phyloP scores from a whole-genome alignment of 441 rosid species.

The Croton laevigatus region DNA sequence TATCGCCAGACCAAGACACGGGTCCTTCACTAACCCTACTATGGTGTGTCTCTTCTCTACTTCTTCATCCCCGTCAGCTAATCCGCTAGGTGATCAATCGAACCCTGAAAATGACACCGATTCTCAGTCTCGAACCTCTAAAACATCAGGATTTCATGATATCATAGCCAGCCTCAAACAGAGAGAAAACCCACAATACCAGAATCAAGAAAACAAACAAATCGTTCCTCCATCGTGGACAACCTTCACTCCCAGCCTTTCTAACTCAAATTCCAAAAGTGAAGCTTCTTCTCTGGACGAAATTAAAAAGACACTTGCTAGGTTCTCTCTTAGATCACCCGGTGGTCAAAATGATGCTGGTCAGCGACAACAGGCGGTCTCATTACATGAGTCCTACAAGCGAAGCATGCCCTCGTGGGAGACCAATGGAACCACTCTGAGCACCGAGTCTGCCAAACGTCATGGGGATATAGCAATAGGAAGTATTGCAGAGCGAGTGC shows the following conservation, averaged over 20 bases:
- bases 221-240: neutral
- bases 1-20: constrained; percentile 30
- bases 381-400: constrained; percentile 43
- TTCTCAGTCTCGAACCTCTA: constrained; percentile 9
- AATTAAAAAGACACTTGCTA: constrained; percentile 44
- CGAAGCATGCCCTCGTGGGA: constrained; percentile 16
- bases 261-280: neutral
- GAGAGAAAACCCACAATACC: too few species aligned
- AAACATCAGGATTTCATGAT: constrained; percentile 22
- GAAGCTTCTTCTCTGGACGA: constrained; percentile 21
- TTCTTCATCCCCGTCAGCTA: constrained; percentile 20
- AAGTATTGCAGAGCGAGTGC: constrained; percentile 35
- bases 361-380: constrained; percentile 18
- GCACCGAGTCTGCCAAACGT: neutral
- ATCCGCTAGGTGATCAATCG: constrained; percentile 16
- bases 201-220: too few species aligned
- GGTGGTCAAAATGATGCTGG: constrained; percentile 3
- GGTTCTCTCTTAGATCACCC: constrained; percentile 36
- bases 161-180: constrained; percentile 42
- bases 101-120: constrained; percentile 4
- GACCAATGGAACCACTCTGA: neutral
- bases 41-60: constrained; percentile 49
- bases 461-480: constrained; percentile 8
- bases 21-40: constrained; percentile 32
- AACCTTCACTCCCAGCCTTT: neutral